phyloP scores from a whole-genome alignment of 345 rosid genomes.

The Populus ilicifolia region DNA sequence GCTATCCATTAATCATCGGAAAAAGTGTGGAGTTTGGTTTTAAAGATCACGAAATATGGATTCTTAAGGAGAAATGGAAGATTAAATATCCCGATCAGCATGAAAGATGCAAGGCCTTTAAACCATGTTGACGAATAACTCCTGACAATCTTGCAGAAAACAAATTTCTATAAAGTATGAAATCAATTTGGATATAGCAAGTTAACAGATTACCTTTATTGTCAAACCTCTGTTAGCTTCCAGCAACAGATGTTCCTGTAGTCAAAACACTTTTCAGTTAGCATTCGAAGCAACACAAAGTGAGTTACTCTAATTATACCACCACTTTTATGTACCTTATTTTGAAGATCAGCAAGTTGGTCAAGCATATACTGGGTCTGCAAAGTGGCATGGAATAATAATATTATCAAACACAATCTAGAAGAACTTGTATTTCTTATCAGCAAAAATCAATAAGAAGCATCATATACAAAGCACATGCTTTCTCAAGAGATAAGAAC shows the following conservation, averaged over 20 bases:
- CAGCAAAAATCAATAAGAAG: background rate
- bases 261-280: slow-evolving; percentile 2
- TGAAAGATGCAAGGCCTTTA: background rate
- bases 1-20: background rate
- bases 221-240: slow-evolving; percentile 85
- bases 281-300: slow-evolving; percentile 1
- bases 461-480: background rate
- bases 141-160: background rate
- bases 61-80: background rate
- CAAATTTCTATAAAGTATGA: background rate
- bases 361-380: slow-evolving; percentile 95
- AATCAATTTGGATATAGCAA: background rate
- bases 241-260: slow-evolving; percentile 70
- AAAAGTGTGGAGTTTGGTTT: background rate
- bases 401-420: background rate
- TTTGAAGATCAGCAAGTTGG: slow-evolving; percentile 88
- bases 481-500: background rate
- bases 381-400: background rate
- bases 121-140: background rate
- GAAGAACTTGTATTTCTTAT: background rate
- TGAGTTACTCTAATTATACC: background rate
- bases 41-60: background rate
- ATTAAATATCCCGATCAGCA: background rate
- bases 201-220: slow-evolving; percentile 53
- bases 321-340: slow-evolving; percentile 42